Percentiles rank a stretch among this genome's conserved stretches.
These are phyloP conservation scores for Diaporthe batatas DNA, from an alignment of 2,329 filamentous ascomycete genomes.

Conservation along the genomic window DNA sequence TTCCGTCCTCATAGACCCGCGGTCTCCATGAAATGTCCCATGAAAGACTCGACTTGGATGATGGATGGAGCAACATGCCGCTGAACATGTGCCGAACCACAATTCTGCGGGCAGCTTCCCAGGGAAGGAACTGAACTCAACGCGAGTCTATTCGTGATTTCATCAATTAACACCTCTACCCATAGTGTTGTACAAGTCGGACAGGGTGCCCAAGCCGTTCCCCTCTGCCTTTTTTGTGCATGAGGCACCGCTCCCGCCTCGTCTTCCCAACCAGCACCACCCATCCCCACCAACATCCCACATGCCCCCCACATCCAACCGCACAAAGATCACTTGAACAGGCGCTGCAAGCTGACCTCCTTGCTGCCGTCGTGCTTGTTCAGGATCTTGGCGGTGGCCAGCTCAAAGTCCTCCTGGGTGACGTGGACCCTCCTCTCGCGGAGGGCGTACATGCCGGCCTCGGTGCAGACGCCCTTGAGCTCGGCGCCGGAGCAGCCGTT, in stretches of 20 bases:
- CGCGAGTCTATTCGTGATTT: slow-evolving; percentile 39
- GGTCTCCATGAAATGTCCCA: too few species aligned
- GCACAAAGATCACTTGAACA: slow-evolving; percentile 38
- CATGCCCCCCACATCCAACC: not conserved
- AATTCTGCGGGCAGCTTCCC: not conserved
- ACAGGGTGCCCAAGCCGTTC: slow-evolving; percentile 1
- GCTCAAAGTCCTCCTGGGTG: slow-evolving; percentile 98
- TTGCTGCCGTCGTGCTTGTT: slow-evolving; percentile 98
- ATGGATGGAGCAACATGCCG: not conserved
- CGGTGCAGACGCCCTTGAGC: slow-evolving; percentile 98
- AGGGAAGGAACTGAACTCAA: not conserved
- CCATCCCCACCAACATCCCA: not conserved
- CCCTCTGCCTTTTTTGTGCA: not conserved
- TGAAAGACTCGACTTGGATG: not conserved
- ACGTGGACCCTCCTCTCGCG: slow-evolving; percentile 97
- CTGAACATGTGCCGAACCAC: not conserved
- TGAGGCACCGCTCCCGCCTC: not conserved
- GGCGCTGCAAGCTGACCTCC: slow-evolving; percentile 69
- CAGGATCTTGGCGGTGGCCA: slow-evolving; percentile 98
- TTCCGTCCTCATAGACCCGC: too few species aligned
- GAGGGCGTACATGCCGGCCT: slow-evolving; percentile 98
- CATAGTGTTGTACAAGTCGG: slow-evolving; percentile 38
- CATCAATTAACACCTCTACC: slow-evolving; percentile 41
- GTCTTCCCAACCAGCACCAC: not conserved
- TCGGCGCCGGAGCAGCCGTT: slow-evolving; percentile 98